Conservation (phyloP, 2,329 filamentous ascomycete genomes). For the Talaromyces sp. region DNA sequence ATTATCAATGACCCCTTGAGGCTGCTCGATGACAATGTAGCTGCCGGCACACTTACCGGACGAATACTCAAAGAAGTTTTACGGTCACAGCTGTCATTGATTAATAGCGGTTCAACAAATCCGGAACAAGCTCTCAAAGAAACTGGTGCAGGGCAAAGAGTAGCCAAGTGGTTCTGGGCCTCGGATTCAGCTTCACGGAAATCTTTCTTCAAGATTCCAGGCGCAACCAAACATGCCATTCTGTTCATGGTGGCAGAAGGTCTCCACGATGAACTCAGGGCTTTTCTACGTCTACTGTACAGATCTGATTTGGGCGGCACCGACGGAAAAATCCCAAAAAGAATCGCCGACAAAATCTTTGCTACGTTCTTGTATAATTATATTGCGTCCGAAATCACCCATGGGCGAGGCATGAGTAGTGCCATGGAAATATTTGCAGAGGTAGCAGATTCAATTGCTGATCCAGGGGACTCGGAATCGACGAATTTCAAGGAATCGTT, state of each 20-base stretch:
- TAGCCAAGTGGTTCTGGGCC: conserved; percentile 42
- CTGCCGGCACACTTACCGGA: conserved; percentile 34
- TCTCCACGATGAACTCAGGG: conserved; percentile 31
- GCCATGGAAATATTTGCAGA: conserved; percentile 29
- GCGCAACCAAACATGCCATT: conserved; percentile 26
- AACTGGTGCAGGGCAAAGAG: conserved; percentile 33
- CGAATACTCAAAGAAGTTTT: conserved; percentile 29
- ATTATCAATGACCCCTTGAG: conserved; percentile 33
- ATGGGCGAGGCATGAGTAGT: conserved; percentile 32
- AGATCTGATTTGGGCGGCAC: conserved; percentile 27
- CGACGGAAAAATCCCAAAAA: conserved; percentile 25
- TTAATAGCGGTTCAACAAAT: conserved; percentile 23
- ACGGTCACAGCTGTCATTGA: conserved; percentile 32
- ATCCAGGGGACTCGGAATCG: background rate
- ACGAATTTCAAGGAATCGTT: conserved; percentile 16
- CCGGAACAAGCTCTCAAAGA: conserved; percentile 31
- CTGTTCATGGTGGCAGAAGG: conserved; percentile 42
- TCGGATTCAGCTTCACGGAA: conserved; percentile 31
- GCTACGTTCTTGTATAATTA: conserved; percentile 30
- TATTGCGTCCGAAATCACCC: conserved; percentile 32
- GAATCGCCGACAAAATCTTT: conserved; percentile 24
- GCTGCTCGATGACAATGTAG: conserved; percentile 38
- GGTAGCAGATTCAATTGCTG: conserved; percentile 4
- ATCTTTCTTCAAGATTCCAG: conserved; percentile 30
- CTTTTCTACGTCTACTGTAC: conserved; percentile 35